These are phyloP conservation scores for Endocarpon pusillum DNA, from an alignment of 495 filamentous ascomycete species.

Conservation along the genomic window DNA sequence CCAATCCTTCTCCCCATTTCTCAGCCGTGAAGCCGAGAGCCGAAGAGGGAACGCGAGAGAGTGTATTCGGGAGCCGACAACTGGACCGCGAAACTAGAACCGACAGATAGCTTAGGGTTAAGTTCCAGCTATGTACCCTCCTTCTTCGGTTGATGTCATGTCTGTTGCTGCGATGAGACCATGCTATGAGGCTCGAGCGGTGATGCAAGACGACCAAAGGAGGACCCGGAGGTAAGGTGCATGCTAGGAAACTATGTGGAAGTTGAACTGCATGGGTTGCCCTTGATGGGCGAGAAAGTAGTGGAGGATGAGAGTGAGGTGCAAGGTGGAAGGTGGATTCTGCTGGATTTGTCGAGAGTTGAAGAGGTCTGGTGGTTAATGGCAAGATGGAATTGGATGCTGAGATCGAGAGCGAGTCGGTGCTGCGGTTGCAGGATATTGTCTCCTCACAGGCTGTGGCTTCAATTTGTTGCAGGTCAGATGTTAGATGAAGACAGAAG, in stretches of 20 bases:
- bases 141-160: constrained; percentile 4
- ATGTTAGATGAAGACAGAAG: too few relatives aligned
- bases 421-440: too few relatives aligned
- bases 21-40: background rate
- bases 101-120: constrained; percentile 26
- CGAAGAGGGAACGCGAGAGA: constrained; percentile 3
- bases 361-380: too few relatives aligned
- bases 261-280: constrained; percentile 21
- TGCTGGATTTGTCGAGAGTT: too few relatives aligned
- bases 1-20: constrained; percentile 13
- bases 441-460: too few relatives aligned
- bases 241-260: constrained; percentile 15
- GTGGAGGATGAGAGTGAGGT: constrained; percentile 10
- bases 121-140: constrained; percentile 19
- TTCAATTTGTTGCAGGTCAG: too few relatives aligned
- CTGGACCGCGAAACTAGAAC: constrained; percentile 25
- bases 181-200: constrained; percentile 7
- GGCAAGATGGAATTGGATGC: too few relatives aligned
- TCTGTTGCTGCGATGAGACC: constrained; percentile 2
- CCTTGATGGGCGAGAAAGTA: constrained; percentile 15
- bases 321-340: constrained; percentile 5
- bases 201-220: constrained; percentile 5
- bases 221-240: constrained; percentile 8
- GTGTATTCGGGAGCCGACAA: constrained; percentile 23
- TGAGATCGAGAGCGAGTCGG: too few relatives aligned